A percentile compares a stretch with the other conserved stretches of the same genome.
phyloP scores from a whole-genome alignment of 2,329 filamentous ascomycete species.

The Corniculantispora saksenae region DNA sequence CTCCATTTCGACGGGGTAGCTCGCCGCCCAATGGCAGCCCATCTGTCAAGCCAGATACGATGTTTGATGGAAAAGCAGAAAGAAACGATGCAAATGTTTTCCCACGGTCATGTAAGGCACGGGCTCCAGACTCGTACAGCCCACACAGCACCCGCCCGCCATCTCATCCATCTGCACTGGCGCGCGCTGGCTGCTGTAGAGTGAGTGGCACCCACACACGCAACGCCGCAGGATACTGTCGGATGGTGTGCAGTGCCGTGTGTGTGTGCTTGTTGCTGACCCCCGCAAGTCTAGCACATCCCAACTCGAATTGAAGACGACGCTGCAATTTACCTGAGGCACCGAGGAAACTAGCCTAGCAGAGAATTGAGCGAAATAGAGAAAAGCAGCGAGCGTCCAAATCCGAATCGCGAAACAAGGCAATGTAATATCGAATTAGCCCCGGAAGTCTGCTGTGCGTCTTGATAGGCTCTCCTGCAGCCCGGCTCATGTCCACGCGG shows the following conservation, averaged over 20 bases:
- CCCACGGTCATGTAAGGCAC: slow-evolving; percentile 7
- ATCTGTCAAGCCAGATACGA: neutral
- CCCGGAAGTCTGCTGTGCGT: neutral
- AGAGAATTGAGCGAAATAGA: neutral
- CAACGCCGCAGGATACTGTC: neutral
- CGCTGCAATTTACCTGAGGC: slow-evolving; percentile 14
- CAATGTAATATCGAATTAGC: neutral
- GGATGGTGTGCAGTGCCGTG: neutral
- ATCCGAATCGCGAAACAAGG: slow-evolving; percentile 4
- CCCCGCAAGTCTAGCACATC: slow-evolving; percentile 1
- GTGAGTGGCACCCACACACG: slow-evolving; percentile 7
- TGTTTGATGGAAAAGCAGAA: neutral
- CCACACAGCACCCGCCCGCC: neutral
- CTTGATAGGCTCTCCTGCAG: slow-evolving; percentile 14
- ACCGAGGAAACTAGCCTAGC: neutral
- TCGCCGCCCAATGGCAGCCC: neutral
- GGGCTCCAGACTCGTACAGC: neutral
- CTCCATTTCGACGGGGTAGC: neutral
- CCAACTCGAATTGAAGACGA: neutral
- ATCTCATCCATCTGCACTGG: slow-evolving; percentile 13
- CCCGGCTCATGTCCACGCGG: slow-evolving; percentile 14
- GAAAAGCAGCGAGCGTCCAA: neutral
- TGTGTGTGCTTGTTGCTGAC: neutral
- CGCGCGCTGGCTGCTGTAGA: slow-evolving; percentile 1
- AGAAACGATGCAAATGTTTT: neutral